phyloP scores from a whole-genome alignment of 2,329 filamentous ascomycete genomes.

The Leptographium wingfieldii region DNA sequence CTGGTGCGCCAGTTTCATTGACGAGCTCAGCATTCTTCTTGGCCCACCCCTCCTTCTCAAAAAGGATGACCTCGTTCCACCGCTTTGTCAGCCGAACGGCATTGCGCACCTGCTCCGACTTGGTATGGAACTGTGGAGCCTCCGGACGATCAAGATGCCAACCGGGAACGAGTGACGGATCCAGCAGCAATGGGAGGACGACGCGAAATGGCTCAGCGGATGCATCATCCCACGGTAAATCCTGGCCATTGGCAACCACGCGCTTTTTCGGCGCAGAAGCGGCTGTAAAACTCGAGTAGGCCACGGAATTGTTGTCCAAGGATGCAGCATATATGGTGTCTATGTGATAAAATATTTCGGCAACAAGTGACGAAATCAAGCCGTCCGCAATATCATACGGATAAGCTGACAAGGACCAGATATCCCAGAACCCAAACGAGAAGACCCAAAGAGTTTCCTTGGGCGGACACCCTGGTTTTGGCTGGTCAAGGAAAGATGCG shows the following conservation, averaged over 20 bases:
- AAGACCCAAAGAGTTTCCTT: slow-evolving; percentile 41
- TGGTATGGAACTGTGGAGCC: slow-evolving; percentile 31
- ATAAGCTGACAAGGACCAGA: slow-evolving; percentile 37
- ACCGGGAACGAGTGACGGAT: slow-evolving; percentile 40
- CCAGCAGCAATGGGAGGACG: slow-evolving; percentile 38
- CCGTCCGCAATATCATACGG: slow-evolving; percentile 26
- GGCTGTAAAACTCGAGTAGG: slow-evolving; percentile 28
- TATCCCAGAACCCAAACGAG: slow-evolving; percentile 40
- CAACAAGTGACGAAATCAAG: slow-evolving; percentile 23
- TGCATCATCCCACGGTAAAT: slow-evolving; percentile 13
- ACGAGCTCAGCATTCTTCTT: slow-evolving; percentile 14
- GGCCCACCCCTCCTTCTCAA: slow-evolving; percentile 30
- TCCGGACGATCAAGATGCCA: slow-evolving; percentile 31
- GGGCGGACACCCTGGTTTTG: slow-evolving; percentile 20
- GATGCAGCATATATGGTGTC: slow-evolving; percentile 34
- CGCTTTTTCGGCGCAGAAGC: background rate
- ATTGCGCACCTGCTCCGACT: slow-evolving; percentile 40
- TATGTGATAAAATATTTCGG: slow-evolving; percentile 30
- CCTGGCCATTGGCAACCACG: slow-evolving; percentile 8
- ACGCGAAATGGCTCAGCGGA: slow-evolving; percentile 30
- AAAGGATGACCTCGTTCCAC: slow-evolving; percentile 36
- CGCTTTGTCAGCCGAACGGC: slow-evolving; percentile 34
- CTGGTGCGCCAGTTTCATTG: background rate
- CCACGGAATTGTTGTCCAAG: slow-evolving; percentile 27
- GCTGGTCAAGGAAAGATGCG: slow-evolving; percentile 28